Evolutionary conservation across 2,329 filamentous ascomycete genomes (phyloP), one percentile per base, ranked within the genome.

Genomic region (Botryotinia calthae): DNA sequence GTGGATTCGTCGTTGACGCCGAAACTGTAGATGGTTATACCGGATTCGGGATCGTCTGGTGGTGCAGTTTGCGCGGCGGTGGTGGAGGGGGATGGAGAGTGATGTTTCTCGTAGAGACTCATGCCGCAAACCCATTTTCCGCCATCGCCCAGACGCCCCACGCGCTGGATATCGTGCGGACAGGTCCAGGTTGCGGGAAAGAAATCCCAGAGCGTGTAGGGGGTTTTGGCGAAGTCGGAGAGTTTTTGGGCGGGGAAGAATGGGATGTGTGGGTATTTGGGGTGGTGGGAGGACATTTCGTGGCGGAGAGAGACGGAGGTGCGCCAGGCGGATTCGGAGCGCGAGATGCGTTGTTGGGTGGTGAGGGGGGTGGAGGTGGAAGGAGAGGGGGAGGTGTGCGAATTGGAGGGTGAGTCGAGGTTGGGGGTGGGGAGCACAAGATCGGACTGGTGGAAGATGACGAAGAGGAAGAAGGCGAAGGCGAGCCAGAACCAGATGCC

Each of bases 41-140:
- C 58, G 1, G 59, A 69, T 72, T 22, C 58, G 1, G 59, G 69
- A 71, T 22, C 69, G 68, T 22, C 22, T 37, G 4, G 63, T 54
- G 18, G 59, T 37, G 72, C 61, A 0, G 40, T 10, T n/a, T 40
- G n/a, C 7, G 20, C 6, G 14, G 3, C 8, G 12, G 7, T 10
- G 12, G 61, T 28, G 25, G 25, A 42, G 16, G 14, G 4, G 14
- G 61, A 10, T 28, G 40, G 40, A 3, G 61, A 4, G 25, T 70
- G 72, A 63, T 77, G 74, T 20, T 76, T 75, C 74, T 82, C 81
- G 72, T 81, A 82, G n/a, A 78, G 75, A 10, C 79, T 80, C 81
- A 83, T 82, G 54, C 82, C 83, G 76, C 82, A 84, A 22, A 84
- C 80, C 81, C 82, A 83, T 74, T 84, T 84, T 34, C 83, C 83